Evolutionary conservation across 306 rosid species (phyloP).

Genomic region (Citrullus amarus): DNA sequence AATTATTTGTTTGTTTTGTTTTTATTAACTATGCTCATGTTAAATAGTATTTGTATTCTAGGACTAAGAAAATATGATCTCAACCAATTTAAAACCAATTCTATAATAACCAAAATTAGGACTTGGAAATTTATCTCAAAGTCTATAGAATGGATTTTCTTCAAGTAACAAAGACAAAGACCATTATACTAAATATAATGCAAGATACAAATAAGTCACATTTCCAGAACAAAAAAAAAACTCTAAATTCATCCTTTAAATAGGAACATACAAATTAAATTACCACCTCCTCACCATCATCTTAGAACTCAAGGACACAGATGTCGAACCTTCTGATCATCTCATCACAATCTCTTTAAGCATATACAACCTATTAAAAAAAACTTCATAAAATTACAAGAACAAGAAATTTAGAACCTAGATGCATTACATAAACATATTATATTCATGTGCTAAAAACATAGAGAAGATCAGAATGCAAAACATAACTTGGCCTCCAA

Average conservation of each 20-base stretch:
- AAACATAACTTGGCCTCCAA: neutral
- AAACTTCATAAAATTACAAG: neutral
- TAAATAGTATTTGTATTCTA: too few species aligned
- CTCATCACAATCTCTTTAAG: neutral
- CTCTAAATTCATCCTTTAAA: neutral
- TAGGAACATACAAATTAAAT: neutral
- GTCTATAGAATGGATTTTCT: too few species aligned
- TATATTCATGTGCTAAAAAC: neutral
- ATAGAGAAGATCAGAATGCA: neutral
- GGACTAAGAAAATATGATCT: too few species aligned
- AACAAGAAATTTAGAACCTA: neutral
- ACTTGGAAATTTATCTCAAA: too few species aligned
- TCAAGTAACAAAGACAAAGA: too few species aligned
- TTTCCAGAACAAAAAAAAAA: neutral
- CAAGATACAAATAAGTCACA: too few species aligned
- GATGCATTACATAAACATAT: neutral
- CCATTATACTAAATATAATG: too few species aligned
- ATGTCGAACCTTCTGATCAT: neutral
- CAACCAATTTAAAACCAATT: too few species aligned
- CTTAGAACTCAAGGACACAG: constrained; percentile 1
- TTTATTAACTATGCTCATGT: too few species aligned
- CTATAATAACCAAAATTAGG: too few species aligned
- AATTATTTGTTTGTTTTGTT: too few species aligned
- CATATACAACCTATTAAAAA: neutral
- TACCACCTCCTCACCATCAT: neutral